These are phyloP conservation scores for Coccomyxa sp. DNA, from an alignment of 139 green algal species.

Conservation along the genomic window DNA sequence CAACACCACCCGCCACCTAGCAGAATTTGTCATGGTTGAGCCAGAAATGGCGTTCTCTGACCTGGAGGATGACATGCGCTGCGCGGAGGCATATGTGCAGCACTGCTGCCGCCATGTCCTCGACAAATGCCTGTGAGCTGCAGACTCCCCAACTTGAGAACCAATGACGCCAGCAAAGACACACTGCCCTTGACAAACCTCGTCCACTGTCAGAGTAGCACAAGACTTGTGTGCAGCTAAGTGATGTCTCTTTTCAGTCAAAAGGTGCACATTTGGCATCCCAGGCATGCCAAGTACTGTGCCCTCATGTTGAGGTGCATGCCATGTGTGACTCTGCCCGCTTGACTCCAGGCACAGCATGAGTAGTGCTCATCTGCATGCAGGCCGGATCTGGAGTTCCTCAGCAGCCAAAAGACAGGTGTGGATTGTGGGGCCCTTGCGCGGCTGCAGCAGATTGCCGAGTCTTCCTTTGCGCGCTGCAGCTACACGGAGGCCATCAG, in stretches of 20 bases:
- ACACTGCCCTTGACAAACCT: neutral
- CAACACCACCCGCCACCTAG: slow-evolving; percentile 91
- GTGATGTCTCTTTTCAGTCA: neutral
- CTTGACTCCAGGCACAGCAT: neutral
- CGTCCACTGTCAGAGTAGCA: neutral
- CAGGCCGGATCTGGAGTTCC: slow-evolving; percentile 73
- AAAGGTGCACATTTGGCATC: neutral
- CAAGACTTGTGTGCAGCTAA: neutral
- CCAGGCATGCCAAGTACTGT: neutral
- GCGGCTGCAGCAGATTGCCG: slow-evolving; percentile 75
- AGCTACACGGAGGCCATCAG: slow-evolving; percentile 96
- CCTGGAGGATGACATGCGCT: slow-evolving; percentile 82
- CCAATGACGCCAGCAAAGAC: neutral
- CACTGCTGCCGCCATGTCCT: slow-evolving; percentile 73
- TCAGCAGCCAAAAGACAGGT: slow-evolving; percentile 66
- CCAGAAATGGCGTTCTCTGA: slow-evolving; percentile 72
- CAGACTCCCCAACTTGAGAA: too few species aligned
- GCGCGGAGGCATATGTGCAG: slow-evolving; percentile 77
- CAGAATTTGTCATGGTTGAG: slow-evolving; percentile 99
- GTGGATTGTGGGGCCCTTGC: slow-evolving; percentile 75
- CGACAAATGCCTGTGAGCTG: slow-evolving; percentile 52
- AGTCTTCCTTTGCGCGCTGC: slow-evolving; percentile 75
- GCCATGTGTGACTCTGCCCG: neutral
- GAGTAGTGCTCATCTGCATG: neutral
- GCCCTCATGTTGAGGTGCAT: neutral